Conservation (phyloP, 2,329 filamentous ascomycete species). For the Lachnellula subtilissima region DNA sequence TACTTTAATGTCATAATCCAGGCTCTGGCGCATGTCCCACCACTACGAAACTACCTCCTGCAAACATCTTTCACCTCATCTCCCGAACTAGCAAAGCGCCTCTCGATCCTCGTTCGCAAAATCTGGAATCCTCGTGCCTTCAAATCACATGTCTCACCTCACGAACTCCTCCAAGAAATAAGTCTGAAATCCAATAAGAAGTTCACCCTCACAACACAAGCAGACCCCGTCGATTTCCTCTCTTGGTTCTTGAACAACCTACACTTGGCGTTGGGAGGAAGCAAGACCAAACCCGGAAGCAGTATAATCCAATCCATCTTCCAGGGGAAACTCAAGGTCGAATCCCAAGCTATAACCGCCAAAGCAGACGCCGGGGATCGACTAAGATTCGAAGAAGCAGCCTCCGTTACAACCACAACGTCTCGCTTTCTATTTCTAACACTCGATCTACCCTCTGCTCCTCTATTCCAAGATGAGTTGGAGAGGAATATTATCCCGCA, state of each 20-base stretch:
- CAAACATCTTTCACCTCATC: slow-evolving; percentile 71
- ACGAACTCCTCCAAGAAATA: slow-evolving; percentile 94
- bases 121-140: slow-evolving; percentile 98
- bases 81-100: slow-evolving; percentile 81
- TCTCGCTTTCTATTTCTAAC: slow-evolving; percentile 88
- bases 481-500: slow-evolving; percentile 96
- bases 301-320: slow-evolving; percentile 91
- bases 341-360: slow-evolving; percentile 89
- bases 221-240: slow-evolving; percentile 92
- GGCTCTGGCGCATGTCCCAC: slow-evolving; percentile 81
- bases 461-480: slow-evolving; percentile 91
- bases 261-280: slow-evolving; percentile 85
- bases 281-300: slow-evolving; percentile 75
- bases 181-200: slow-evolving; percentile 85
- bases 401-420: slow-evolving; percentile 69
- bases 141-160: slow-evolving; percentile 92
- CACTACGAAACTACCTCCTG: slow-evolving; percentile 86
- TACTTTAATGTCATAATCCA: slow-evolving; percentile 96
- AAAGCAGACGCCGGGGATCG: slow-evolving; percentile 83
- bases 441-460: slow-evolving; percentile 83
- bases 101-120: slow-evolving; percentile 87
- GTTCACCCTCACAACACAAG: slow-evolving; percentile 85
- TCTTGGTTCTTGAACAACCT: slow-evolving; percentile 98
- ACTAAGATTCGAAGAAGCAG: slow-evolving; percentile 87
- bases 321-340: slow-evolving; percentile 86